Base-by-base conservation (phyloP, 345 rosid genomes). In the Salix exigua region DNA sequence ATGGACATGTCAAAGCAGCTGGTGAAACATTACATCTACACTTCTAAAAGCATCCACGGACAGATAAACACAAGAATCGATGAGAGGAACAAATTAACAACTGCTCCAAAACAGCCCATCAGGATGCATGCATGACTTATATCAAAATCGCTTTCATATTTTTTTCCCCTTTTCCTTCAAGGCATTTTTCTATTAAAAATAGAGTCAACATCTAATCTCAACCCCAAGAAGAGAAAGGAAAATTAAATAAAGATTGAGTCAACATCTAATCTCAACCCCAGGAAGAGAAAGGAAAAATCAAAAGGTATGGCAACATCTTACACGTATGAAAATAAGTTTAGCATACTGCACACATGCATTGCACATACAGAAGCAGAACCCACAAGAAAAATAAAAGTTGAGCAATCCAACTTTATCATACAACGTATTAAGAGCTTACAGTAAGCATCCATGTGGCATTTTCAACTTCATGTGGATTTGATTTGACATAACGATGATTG, bases 391-490 rank as follows among this genome's bases (percentile, higher is more conserved):
- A 17, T 28, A 73, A 25, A 35, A 30, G 62, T 23, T 60, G 2
- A 38, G 61, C 31, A 76, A 55, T 46, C 73, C 28, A 67, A 68
- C 63, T 35, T 13, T 21, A 55, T 30, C 38, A n/a, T 30, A 10
- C 31, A 50, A n/a, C 19, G 30, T 72, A 42, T 23, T 10, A 60
- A 66, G 55, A 75, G 82, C 91, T 87, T 84, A 91, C 95, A 0
- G 95, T 90, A 21, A 91, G 85, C 97, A 91, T 90, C 95, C 91
- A 88, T 38, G 92, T 90, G 68, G 92, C 91, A 70, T 92, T 90
- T 81, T 94, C 97, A 46, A 90, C 91, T 75, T 94, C 94, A 66
- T 88, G 87, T 23, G 92, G 94, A 78, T 94, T 88, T n/a, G 89
- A 86, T 80, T 94, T 92, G 67, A 93, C 97, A 72, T 93, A 93